Conservation (phyloP, 345 rosid species). For the Dimocarpus longan region DNA sequence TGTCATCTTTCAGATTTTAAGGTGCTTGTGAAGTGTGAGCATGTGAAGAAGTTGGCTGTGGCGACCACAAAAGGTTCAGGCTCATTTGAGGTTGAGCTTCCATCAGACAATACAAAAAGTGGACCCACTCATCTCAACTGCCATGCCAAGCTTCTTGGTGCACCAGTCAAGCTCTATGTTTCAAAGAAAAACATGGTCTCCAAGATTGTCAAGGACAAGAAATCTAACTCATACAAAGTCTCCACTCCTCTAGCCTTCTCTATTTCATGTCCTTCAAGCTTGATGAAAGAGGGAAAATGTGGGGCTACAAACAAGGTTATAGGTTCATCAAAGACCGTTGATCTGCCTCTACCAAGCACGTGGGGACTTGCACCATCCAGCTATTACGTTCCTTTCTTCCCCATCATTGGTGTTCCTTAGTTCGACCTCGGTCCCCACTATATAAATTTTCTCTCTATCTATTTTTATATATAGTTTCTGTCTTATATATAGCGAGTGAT, state of each 20-base stretch:
- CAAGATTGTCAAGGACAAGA: constrained; percentile 38
- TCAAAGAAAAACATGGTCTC: constrained; percentile 45
- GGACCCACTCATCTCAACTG: constrained; percentile 33
- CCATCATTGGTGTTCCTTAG: constrained; percentile 89
- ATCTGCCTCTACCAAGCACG: constrained; percentile 74
- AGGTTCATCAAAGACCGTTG: constrained; percentile 66
- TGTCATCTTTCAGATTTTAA: constrained; percentile 47
- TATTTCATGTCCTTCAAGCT: constrained; percentile 42
- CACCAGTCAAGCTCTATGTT: constrained; percentile 57
- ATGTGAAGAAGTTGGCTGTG: constrained; percentile 40
- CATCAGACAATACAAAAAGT: constrained; percentile 21
- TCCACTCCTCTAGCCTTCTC: constrained; percentile 67
- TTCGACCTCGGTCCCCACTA: background rate
- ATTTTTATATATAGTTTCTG: background rate
- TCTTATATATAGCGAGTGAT: background rate
- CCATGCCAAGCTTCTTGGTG: constrained; percentile 63
- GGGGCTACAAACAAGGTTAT: constrained; percentile 4
- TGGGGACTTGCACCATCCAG: constrained; percentile 97
- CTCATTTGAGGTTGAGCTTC: constrained; percentile 57
- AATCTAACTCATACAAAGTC: constrained; percentile 42
- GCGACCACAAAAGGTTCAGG: constrained; percentile 53
- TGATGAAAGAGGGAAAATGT: constrained; percentile 25
- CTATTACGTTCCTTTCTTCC: constrained; percentile 73
- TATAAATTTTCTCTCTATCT: background rate
- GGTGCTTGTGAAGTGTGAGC: constrained; percentile 63